phyloP scores from a whole-genome alignment of 176 grass and related monocot genomes.

The Saccharum spontaneum region DNA sequence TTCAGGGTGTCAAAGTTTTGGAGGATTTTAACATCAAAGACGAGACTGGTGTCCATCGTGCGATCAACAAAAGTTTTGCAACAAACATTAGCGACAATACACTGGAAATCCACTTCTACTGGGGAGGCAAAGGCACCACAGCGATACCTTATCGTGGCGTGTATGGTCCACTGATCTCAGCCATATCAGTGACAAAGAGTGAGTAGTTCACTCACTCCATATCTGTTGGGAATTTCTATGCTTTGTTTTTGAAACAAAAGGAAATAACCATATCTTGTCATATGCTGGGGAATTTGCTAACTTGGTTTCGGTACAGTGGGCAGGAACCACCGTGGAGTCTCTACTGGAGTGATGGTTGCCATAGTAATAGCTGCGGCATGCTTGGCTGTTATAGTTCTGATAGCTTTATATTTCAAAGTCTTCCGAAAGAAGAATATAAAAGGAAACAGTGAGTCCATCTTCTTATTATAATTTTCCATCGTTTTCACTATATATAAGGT shows the following conservation, averaged over 20 bases:
- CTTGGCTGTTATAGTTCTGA: slow-evolving; percentile 37
- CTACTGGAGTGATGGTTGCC: slow-evolving; percentile 34
- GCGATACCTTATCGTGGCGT: slow-evolving; percentile 61
- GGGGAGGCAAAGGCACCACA: slow-evolving; percentile 89
- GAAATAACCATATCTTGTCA: neutral
- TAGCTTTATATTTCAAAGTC: slow-evolving; percentile 48
- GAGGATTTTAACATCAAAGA: slow-evolving; percentile 81
- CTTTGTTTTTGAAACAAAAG: neutral
- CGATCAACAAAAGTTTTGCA: slow-evolving; percentile 45
- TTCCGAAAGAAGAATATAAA: slow-evolving; percentile 31
- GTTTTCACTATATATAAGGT: neutral
- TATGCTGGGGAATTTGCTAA: slow-evolving; percentile 26
- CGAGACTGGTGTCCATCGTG: slow-evolving; percentile 45
- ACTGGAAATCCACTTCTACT: slow-evolving; percentile 86
- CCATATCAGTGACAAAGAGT: slow-evolving; percentile 70
- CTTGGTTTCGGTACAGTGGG: slow-evolving; percentile 13
- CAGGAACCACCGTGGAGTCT: slow-evolving; percentile 25
- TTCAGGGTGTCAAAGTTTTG: slow-evolving; percentile 72
- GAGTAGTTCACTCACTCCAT: slow-evolving; percentile 21
- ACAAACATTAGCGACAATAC: slow-evolving; percentile 52
- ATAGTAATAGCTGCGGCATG: slow-evolving; percentile 33
- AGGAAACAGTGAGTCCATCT: slow-evolving; percentile 50
- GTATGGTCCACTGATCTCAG: slow-evolving; percentile 89
- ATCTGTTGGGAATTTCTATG: neutral
- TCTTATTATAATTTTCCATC: slow-evolving; percentile 3